phyloP scores from a whole-genome alignment of 176 grass and related monocot genomes.

The Avena atlantica region DNA sequence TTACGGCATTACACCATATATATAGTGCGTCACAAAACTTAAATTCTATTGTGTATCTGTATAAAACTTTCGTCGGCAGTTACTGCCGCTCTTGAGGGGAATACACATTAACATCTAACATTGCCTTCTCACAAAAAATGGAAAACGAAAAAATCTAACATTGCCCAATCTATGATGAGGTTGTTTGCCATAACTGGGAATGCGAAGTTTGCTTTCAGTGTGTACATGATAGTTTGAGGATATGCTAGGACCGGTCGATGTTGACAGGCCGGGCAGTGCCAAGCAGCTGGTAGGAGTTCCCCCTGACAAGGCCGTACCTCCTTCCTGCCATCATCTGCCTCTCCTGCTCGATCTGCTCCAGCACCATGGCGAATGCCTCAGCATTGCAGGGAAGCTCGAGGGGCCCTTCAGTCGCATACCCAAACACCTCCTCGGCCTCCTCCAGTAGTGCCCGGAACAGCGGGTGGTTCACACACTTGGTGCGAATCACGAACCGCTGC shows the following conservation, averaged over 20 bases:
- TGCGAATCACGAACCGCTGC: constrained; percentile 56
- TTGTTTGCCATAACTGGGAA: not conserved
- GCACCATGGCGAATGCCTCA: constrained; percentile 45
- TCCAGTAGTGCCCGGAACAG: constrained; percentile 59
- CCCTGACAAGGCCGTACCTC: constrained; percentile 36
- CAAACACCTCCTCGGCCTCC: constrained; percentile 60
- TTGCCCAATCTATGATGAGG: not conserved
- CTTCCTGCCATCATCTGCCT: not conserved
- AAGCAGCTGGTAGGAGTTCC: constrained; percentile 37
- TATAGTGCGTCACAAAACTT: not conserved
- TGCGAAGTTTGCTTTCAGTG: not conserved
- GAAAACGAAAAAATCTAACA: not conserved
- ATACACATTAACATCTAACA: not conserved
- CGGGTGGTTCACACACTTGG: constrained; percentile 57
- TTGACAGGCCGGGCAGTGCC: not conserved
- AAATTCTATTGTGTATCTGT: not conserved
- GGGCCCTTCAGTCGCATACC: constrained; percentile 52
- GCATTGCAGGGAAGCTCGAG: constrained; percentile 66
- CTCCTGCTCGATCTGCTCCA: constrained; percentile 59
- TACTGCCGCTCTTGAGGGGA: not conserved
- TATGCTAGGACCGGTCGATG: not conserved
- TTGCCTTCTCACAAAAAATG: not conserved
- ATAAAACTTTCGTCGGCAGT: not conserved
- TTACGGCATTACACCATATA: not conserved
- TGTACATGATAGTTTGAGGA: constrained; percentile 12